A percentile compares a stretch with the other conserved stretches of the same genome.
phyloP scores from a whole-genome alignment of 202 grass and related monocot genomes.

The Bolboschoenoplectus hybrid region DNA sequence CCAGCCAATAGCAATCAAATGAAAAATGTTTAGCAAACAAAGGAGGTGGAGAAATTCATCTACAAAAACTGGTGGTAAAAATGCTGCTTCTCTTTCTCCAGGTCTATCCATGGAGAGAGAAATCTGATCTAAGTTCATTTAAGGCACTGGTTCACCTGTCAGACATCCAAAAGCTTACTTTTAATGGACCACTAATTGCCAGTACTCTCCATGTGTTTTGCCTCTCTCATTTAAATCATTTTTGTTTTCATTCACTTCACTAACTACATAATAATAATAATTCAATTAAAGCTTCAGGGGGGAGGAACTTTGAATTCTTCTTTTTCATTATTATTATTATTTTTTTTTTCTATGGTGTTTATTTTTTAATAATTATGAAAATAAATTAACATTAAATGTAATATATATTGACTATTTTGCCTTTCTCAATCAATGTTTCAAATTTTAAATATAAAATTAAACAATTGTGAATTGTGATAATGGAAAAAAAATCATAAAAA shows the following conservation, averaged over 20 bases:
- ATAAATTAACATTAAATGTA: too few species aligned
- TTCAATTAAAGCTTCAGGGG: conserved; percentile 18
- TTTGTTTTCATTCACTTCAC: background rate
- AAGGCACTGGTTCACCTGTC: background rate
- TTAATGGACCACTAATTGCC: conserved; percentile 29
- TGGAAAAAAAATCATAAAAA: too few species aligned
- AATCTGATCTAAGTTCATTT: conserved; percentile 24
- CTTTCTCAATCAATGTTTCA: too few species aligned
- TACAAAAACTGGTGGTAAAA: background rate
- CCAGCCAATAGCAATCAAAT: too few species aligned
- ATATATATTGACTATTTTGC: too few species aligned
- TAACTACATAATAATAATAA: background rate
- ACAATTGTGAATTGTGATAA: too few species aligned
- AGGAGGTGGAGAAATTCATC: background rate
- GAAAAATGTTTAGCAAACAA: background rate
- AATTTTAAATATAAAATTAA: too few species aligned
- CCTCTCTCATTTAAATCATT: background rate
- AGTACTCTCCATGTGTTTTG: conserved; percentile 25
- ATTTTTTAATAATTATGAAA: too few species aligned
- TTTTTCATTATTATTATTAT: too few species aligned
- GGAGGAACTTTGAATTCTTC: background rate
- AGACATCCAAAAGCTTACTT: background rate
- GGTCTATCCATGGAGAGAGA: conserved; percentile 11
- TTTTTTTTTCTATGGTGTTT: too few species aligned
- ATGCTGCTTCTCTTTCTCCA: background rate